Conservation (phyloP, 2,329 filamentous ascomycete species). For the Leptoxyphium fumago region DNA sequence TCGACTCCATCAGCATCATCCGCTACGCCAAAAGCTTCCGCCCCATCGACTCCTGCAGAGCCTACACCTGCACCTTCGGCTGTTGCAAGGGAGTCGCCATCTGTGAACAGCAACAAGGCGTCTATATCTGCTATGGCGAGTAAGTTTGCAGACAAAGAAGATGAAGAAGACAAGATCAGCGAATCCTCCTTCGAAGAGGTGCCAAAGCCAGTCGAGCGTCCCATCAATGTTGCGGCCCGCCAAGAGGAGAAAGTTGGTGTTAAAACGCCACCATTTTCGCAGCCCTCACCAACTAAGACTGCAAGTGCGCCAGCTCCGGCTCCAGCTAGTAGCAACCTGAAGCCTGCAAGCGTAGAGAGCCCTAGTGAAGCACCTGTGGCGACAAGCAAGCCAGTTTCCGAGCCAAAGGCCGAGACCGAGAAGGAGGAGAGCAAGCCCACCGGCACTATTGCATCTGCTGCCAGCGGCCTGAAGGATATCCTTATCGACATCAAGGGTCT, state of each 20-base stretch:
- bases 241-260: constrained; percentile 26
- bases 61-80: constrained; percentile 37
- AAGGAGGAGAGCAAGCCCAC: constrained; percentile 5
- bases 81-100: constrained; percentile 38
- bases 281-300: constrained; percentile 9
- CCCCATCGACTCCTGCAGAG: constrained; percentile 30
- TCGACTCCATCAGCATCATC: constrained; percentile 20
- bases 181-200: constrained; percentile 79
- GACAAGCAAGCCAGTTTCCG: constrained; percentile 1
- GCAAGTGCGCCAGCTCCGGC: constrained; percentile 14
- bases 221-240: constrained; percentile 18
- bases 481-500: constrained; percentile 65
- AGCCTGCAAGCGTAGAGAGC: background rate
- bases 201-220: constrained; percentile 55
- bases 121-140: constrained; percentile 75
- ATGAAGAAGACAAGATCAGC: constrained; percentile 41
- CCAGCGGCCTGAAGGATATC: constrained; percentile 46
- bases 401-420: background rate
- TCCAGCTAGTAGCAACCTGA: background rate
- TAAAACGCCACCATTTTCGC: constrained; percentile 17
- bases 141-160: constrained; percentile 66
- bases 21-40: constrained; percentile 28
- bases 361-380: constrained; percentile 6
- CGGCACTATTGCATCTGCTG: constrained; percentile 25
- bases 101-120: constrained; percentile 69